phyloP scores from a whole-genome alignment of 495 filamentous ascomycete species.

The Neurospora hispaniola region DNA sequence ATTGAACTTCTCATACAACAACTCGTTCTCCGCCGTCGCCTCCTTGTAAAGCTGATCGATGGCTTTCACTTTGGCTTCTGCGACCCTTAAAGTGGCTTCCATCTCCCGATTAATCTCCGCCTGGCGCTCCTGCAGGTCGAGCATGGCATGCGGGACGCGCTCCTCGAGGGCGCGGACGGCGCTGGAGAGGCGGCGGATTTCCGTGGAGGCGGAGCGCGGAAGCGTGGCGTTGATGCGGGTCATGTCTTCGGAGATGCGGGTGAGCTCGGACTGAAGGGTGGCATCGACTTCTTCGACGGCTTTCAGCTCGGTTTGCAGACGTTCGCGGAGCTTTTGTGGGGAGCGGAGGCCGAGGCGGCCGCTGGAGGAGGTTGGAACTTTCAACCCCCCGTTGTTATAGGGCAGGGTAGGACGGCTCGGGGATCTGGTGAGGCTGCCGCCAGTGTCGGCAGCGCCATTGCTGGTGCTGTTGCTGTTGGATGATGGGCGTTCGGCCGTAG shows the following conservation, averaged over 20 bases:
- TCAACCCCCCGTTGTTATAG: background rate
- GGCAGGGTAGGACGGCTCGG: background rate
- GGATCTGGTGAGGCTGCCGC: background rate
- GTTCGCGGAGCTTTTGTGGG: slow-evolving; percentile 85
- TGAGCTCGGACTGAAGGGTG: slow-evolving; percentile 63
- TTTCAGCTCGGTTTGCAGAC: slow-evolving; percentile 70
- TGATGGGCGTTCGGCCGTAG: slow-evolving; percentile 1
- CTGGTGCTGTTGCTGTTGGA: background rate
- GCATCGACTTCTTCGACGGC: slow-evolving; percentile 57
- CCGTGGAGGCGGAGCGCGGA: slow-evolving; percentile 27
- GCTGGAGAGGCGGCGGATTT: slow-evolving; percentile 39
- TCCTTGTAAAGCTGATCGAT: slow-evolving; percentile 87
- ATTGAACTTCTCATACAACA: slow-evolving; percentile 89
- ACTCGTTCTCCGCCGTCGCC: slow-evolving; percentile 83
- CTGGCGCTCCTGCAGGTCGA: slow-evolving; percentile 50
- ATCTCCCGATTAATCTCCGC: slow-evolving; percentile 54
- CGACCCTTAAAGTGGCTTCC: slow-evolving; percentile 55
- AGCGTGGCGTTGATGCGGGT: slow-evolving; percentile 44
- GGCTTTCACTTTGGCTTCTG: slow-evolving; percentile 67
- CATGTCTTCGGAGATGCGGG: slow-evolving; percentile 76
- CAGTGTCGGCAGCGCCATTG: background rate
- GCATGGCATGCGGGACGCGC: slow-evolving; percentile 48
- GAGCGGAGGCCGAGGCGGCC: slow-evolving; percentile 78
- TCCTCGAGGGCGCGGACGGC: slow-evolving; percentile 55
- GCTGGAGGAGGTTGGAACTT: slow-evolving; percentile 14